phyloP scores from a whole-genome alignment of 2,329 filamentous ascomycete species.

The Stemphylium lycopersici region DNA sequence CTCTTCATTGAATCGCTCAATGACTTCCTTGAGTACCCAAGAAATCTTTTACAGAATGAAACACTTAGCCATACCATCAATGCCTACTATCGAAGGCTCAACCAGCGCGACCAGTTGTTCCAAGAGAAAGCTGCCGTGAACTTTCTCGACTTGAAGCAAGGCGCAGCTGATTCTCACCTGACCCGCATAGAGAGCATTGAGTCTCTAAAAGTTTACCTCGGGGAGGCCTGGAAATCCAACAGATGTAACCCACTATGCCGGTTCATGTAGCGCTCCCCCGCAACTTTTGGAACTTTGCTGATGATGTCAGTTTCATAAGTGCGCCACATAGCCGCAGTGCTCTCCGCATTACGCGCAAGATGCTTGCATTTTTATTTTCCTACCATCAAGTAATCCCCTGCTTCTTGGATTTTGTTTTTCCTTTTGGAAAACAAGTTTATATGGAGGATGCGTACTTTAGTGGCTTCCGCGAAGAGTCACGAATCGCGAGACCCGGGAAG shows the following conservation, averaged over 20 bases:
- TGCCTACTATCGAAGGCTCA: not conserved
- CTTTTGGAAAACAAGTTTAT: slow-evolving; percentile 43
- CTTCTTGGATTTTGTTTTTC: slow-evolving; percentile 50
- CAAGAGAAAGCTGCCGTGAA: not conserved
- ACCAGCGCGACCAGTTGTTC: not conserved
- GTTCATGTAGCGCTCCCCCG: slow-evolving; percentile 17
- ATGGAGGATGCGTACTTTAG: slow-evolving; percentile 47
- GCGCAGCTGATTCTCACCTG: no score
- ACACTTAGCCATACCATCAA: not conserved
- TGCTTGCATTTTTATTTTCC: slow-evolving; percentile 24
- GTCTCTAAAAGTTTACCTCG: not conserved
- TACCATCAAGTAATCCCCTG: slow-evolving; percentile 45
- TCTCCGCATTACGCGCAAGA: slow-evolving; percentile 21
- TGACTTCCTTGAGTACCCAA: not conserved
- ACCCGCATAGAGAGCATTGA: not conserved
- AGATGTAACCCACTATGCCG: slow-evolving; percentile 20
- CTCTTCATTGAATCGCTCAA: not conserved
- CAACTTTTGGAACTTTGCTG: not conserved
- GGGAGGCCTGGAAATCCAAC: not conserved
- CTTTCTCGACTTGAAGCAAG: not conserved
- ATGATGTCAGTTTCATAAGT: slow-evolving; percentile 23
- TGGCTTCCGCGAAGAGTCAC: slow-evolving; percentile 42
- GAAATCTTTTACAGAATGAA: not conserved
- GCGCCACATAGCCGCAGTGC: slow-evolving; percentile 21
- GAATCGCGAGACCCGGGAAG: slow-evolving; percentile 21